Percentiles rank a stretch among this genome's conserved stretches.
phyloP scores from a whole-genome alignment of 257 asterid genomes.

The Salvia miltiorrhiza region DNA sequence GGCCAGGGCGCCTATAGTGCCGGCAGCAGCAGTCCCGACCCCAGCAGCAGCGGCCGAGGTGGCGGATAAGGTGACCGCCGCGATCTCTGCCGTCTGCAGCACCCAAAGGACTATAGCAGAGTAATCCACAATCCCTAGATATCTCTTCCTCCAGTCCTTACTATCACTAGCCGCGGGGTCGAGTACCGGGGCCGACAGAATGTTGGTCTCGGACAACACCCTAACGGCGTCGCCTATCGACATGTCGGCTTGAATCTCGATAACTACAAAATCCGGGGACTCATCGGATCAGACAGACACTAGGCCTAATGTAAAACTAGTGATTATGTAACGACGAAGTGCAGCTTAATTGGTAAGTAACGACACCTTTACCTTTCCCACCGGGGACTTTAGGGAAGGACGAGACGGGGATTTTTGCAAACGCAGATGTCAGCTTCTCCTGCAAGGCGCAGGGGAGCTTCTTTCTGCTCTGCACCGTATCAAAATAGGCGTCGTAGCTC shows the following conservation, averaged over 20 bases:
- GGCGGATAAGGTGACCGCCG: slow-evolving; percentile 76
- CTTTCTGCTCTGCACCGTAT: slow-evolving; percentile 62
- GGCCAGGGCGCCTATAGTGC: slow-evolving; percentile 76
- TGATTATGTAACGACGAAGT: too few relatives aligned
- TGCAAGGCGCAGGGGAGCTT: slow-evolving; percentile 54
- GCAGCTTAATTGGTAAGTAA: too few relatives aligned
- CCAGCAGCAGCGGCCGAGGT: slow-evolving; percentile 83
- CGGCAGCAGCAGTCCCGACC: slow-evolving; percentile 72
- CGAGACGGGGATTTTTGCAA: slow-evolving; percentile 64
- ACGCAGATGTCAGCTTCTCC: slow-evolving; percentile 65
- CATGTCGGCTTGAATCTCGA: slow-evolving; percentile 68
- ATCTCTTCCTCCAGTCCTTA: slow-evolving; percentile 65
- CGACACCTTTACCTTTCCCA: slow-evolving; percentile 83
- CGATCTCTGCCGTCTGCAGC: slow-evolving; percentile 75
- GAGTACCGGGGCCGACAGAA: slow-evolving; percentile 76
- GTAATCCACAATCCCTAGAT: slow-evolving; percentile 77
- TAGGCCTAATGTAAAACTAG: not conserved
- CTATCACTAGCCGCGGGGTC: slow-evolving; percentile 43
- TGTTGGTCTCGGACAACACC: slow-evolving; percentile 73
- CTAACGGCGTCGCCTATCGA: slow-evolving; percentile 64
- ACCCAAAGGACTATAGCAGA: slow-evolving; percentile 84
- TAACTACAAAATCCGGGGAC: slow-evolving; percentile 39
- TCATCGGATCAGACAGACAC: not conserved
- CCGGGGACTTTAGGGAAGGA: slow-evolving; percentile 83
- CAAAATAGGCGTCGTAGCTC: slow-evolving; percentile 74